Evolutionary conservation across 2,329 filamentous ascomycete species (phyloP), one percentile per base, ranked within the genome.

Genomic region (Cladorrhinum sp.): DNA sequence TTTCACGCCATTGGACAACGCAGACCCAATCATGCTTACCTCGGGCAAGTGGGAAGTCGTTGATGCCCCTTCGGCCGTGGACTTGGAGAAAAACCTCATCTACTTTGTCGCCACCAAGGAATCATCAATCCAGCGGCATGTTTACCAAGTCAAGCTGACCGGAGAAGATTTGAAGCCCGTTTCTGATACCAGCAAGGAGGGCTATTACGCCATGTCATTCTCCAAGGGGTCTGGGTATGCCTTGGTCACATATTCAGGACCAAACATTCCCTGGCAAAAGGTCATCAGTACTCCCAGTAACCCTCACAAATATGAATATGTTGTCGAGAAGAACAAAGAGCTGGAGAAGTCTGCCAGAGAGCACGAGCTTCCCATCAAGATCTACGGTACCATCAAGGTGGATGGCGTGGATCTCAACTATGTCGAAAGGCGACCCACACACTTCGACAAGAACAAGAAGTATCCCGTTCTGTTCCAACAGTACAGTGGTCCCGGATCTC

Each of bases 401-500:
- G 89, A 95, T 64, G 90, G 88, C 30, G 88, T 90, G 67, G 84
- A 87, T 18, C 78, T 86, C 68, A 86, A 86, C 74, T 86, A 85
- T 67, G 78, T 98, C 14, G 95, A 99, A 75, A 89, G 92, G 28
- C 89, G 92, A 0, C 95, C 95, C 5, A 90, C 93, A 1, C 89
- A 96, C 74, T 99, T 98, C 72, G 84, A 92, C 73, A 80, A 86
- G 18, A 87, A 86, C 68, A 93, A 90, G 76, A 87, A 90, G 71
- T 98, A 99, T 68, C 95, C 95, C 0, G 92, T 99, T 1, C 83
- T 99, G 3, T 99, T 99, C 80, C 89, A 91, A 70, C 88, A 97
- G 62, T 99, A 99, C 78, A 94, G 91, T 23, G 95, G 95, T 0
- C 95, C 95, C 0, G 91, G 90, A n/a, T 97, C 92, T 18, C 96